Evolutionary conservation across 148 eudicot species (phyloP).

Genomic region (Spergularia bocconei): DNA sequence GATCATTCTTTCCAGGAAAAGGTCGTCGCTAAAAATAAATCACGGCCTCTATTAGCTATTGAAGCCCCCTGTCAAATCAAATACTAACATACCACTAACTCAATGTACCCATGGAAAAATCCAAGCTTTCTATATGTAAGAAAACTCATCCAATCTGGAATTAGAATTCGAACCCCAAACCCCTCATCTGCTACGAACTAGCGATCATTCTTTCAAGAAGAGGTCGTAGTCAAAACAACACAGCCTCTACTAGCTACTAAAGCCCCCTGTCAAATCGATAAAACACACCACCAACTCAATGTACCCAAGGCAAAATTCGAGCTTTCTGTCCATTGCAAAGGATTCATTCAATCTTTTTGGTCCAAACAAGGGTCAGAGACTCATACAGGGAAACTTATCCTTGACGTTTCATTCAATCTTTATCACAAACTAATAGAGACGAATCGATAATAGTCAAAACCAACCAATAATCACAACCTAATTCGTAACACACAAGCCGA

Average conservation of each 20-base stretch:
- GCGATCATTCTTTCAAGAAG: background rate
- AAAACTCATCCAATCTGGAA: background rate
- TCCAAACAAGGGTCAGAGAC: background rate
- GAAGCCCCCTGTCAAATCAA: background rate
- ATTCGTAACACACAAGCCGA: background rate
- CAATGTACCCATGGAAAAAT: background rate
- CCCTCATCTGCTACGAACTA: background rate
- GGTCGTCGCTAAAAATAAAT: background rate
- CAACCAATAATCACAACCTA: conserved; percentile 12
- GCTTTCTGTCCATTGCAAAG: background rate
- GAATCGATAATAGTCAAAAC: conserved; percentile 2
- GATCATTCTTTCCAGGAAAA: background rate
- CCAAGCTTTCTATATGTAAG: background rate
- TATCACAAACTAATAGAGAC: background rate
- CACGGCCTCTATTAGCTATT: background rate
- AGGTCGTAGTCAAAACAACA: background rate
- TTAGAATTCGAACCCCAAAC: background rate
- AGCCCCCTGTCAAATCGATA: background rate
- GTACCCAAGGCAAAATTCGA: background rate
- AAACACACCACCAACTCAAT: background rate
- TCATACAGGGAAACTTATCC: background rate
- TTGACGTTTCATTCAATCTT: background rate
- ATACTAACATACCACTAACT: background rate
- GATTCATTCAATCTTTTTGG: background rate
- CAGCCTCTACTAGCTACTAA: background rate